These are phyloP conservation scores for Boletus rubropictus DNA, from an alignment of 768 basidiomycete species.

Conservation along the genomic window DNA sequence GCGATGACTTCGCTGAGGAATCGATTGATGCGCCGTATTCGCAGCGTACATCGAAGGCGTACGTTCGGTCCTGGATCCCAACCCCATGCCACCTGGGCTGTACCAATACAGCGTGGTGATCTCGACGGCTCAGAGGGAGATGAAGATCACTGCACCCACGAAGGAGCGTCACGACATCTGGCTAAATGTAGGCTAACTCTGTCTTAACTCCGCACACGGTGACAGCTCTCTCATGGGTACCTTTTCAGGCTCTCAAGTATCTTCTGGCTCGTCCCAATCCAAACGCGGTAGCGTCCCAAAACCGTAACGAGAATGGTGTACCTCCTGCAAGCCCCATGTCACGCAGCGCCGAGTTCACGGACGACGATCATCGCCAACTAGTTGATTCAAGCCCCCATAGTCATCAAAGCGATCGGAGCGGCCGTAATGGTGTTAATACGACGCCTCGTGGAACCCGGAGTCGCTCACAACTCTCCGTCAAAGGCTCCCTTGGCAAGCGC, in stretches of 20 bases:
- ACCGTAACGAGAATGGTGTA: conserved; percentile 28
- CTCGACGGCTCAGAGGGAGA: conserved; percentile 89
- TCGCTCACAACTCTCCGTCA: conserved; percentile 67
- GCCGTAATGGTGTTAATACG: conserved; percentile 56
- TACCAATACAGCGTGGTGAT: conserved; percentile 91
- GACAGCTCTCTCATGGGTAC: conserved; percentile 7
- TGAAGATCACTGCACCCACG: conserved; percentile 96
- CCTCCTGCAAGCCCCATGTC: conserved; percentile 49
- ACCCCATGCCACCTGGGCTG: conserved; percentile 92
- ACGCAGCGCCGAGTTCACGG: conserved; percentile 37
- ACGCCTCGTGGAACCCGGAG: conserved; percentile 76
- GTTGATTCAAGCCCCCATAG: conserved; percentile 63
- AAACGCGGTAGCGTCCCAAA: conserved; percentile 18
- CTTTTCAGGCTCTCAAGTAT: conserved; percentile 78
- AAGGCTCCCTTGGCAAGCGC: conserved; percentile 76
- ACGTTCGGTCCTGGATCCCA: conserved; percentile 86
- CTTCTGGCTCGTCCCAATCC: conserved; percentile 70
- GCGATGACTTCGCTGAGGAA: conserved; percentile 6
- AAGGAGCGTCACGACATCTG: conserved; percentile 97
- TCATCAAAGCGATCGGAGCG: conserved; percentile 63
- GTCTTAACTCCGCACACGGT: neutral
- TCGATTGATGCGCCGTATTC: conserved; percentile 3
- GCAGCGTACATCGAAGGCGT: conserved; percentile 92
- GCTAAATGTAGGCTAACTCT: conserved; percentile 62
- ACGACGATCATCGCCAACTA: conserved; percentile 46